Base-by-base conservation (phyloP, 495 filamentous ascomycete species). In the Cercophora newfieldiana region DNA sequence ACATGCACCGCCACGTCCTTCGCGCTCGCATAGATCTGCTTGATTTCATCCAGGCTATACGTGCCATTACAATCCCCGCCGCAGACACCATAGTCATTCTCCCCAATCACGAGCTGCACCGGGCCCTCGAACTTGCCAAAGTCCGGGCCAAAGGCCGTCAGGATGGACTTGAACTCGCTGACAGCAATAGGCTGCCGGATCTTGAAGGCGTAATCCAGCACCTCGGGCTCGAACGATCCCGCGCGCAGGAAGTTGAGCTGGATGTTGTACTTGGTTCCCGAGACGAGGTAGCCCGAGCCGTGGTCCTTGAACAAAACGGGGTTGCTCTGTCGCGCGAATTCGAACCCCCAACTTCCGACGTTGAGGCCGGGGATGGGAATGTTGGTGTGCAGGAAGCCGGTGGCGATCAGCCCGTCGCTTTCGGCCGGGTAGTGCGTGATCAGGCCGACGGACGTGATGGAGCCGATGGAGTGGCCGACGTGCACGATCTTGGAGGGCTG, bases 401-500 rank as follows among this genome's bases (percentile, higher is more conserved):
- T 78, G 57, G 77, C 63, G 50, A 77, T 64, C 0, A 72, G 69
- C 7, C 68, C 76, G 62, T 69, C 66, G 55, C 54, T 73, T 14
- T 76, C 68, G 14, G 31, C 30, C 28, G 66, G 64, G 51, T 72
- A 69, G 5, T 31, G 65, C 19, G 68, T 66, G 29, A 74, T 53
- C 37, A 78, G 63, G 37, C 65, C 69, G 26, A 68, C 48, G 7
- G 73, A 73, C 10, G 76, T 56, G 55, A 70, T 60, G 37, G 67
- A 69, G 53, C 79, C 78, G 14, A 74, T 66, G 59, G 76, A 79
- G 66, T 82, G 78, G 30, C 77, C 79, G 14, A 81, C 71, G 44
- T 76, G 78, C 16, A 82, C 68, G 26, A 81, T 69, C 4, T 77
- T 70, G 22, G 70, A 30, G 72, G 80, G 76, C 6, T 31, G 33